These are phyloP conservation scores for Murraya paniculata DNA, from an alignment of 345 rosid species.

Conservation along the genomic window DNA sequence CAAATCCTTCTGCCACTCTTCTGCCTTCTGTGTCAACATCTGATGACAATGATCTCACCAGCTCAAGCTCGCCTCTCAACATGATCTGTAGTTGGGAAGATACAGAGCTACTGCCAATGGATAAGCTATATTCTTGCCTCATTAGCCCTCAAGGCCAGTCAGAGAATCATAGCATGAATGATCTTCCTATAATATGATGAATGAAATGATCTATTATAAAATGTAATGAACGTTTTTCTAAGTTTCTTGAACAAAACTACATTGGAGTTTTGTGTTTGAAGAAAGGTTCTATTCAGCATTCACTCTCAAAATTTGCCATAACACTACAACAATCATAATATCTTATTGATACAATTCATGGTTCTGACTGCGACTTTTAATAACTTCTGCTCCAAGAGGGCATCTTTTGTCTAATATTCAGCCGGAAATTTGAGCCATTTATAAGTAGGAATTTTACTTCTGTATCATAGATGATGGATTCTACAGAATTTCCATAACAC, in stretches of 20 bases:
- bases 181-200: background rate
- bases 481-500: background rate
- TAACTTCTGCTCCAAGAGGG: background rate
- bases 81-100: conserved; percentile 12
- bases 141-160: conserved; percentile 5
- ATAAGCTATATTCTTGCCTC: conserved; percentile 17
- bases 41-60: conserved; percentile 17
- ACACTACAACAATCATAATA: background rate
- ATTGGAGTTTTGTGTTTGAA: background rate
- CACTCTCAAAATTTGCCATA: background rate
- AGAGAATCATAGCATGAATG: background rate
- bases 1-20: conserved; percentile 11
- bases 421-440: background rate
- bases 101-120: conserved; percentile 12
- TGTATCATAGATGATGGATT: background rate
- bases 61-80: conserved; percentile 15
- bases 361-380: background rate
- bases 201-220: background rate
- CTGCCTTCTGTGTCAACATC: conserved; percentile 11
- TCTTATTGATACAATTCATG: background rate
- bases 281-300: background rate
- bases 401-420: background rate
- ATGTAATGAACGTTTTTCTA: background rate
- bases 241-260: background rate
- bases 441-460: background rate